Base-by-base conservation (phyloP, 2,329 filamentous ascomycete species). In the Magnaporthales sp. region DNA sequence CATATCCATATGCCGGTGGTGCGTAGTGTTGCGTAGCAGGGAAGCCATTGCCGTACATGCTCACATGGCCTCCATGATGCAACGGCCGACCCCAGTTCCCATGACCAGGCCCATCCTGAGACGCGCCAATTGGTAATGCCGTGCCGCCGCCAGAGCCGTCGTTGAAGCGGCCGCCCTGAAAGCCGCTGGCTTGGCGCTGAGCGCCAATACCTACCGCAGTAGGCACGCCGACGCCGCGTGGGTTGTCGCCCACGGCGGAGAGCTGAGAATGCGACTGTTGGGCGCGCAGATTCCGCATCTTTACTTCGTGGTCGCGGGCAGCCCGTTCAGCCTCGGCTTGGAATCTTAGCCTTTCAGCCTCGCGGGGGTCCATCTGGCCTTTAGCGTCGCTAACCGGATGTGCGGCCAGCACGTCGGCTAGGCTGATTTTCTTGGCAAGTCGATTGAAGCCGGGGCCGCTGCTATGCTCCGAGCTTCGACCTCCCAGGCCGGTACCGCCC, bases 351-450 rank as follows among this genome's bases (percentile, higher is more conserved):
- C 83, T 79, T 24, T 80, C 79, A 4, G 75, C 76, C 11, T 78
- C 75, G n/a, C 78, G 75, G 1, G 78, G 76, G 31, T 83, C 77
- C 61, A 73, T 70, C 10, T 62, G 19, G 29, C 70, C 70, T n/a
- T 68, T 70, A 3, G 71, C 67, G 0, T 67, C 63, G 10, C 80
- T 80, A 51, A 77, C 71, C 29, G 81, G 80, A 64, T 83, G 79
- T 0, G 75, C 78, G 22, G 76, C 73, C 3, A 87, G 77, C 5
- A 91, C 79, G 70, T 89, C 84, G 0, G 88, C 87, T 77, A 91
- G 79, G 70, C 83, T 86, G 67, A 85, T 78, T 6, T 80, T 79
- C 2, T 76, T 75, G 10, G 77, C 75, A 11, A 81, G 73, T 5
- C 75, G 73, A 75, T 66, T 65, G 22, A 24, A 24, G 54, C 6